Conservation (phyloP, 148 eudicot genomes). For the Cornus florida region DNA sequence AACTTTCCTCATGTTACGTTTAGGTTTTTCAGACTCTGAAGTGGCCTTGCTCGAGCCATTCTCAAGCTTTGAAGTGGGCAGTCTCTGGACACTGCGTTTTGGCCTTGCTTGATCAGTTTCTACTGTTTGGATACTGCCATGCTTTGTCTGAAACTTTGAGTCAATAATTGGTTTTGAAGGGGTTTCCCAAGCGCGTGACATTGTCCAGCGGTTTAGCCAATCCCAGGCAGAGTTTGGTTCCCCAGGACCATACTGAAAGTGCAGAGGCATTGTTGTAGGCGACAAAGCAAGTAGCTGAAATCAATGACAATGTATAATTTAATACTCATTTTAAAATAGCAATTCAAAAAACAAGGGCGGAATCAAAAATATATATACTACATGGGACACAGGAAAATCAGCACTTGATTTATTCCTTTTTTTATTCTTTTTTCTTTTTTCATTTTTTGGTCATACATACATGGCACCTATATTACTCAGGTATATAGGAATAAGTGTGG, state of each 20-base stretch:
- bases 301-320: background rate
- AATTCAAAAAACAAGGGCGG: too few relatives aligned
- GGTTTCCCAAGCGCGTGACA: constrained; percentile 37
- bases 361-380: too few relatives aligned
- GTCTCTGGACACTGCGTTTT: constrained; percentile 30
- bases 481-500: background rate
- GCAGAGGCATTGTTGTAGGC: constrained; percentile 36
- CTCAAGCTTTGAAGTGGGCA: constrained; percentile 24
- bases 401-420: too few relatives aligned
- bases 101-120: constrained; percentile 27
- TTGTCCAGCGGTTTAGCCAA: constrained; percentile 52
- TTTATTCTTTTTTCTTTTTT: too few relatives aligned
- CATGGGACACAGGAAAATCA: too few relatives aligned
- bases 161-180: constrained; percentile 19
- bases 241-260: constrained; percentile 36
- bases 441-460: too few relatives aligned
- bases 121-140: constrained; percentile 14
- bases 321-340: background rate
- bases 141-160: constrained; percentile 26
- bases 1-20: constrained; percentile 15
- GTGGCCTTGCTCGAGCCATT: constrained; percentile 14
- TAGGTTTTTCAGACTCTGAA: constrained; percentile 31
- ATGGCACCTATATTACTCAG: too few relatives aligned
- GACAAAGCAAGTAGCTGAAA: constrained; percentile 37
- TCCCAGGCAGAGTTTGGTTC: constrained; percentile 46